These are phyloP conservation scores for Naganishia cerealis DNA, from an alignment of 1,284 basidiomycete genomes.

Conservation along the genomic window DNA sequence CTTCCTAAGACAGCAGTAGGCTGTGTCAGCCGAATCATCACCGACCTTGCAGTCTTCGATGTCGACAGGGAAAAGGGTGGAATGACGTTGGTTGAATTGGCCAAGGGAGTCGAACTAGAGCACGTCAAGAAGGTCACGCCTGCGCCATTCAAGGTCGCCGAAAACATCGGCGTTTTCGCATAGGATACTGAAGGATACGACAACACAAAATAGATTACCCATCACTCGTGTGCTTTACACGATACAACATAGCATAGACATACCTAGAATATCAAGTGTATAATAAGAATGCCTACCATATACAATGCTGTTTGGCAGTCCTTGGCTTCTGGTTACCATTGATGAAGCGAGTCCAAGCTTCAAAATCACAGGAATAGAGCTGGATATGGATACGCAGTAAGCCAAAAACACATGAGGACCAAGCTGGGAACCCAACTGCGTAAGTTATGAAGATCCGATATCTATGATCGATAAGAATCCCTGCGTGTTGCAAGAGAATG, in stretches of 20 bases:
- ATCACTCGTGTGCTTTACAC: background rate
- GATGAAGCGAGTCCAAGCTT: no score
- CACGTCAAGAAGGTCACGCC: slow-evolving; percentile 83
- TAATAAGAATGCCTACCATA: background rate
- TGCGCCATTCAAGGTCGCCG: slow-evolving; percentile 65
- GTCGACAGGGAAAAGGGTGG: slow-evolving; percentile 72
- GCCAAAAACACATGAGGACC: no score
- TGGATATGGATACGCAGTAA: no score
- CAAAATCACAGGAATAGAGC: no score
- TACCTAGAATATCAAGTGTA: background rate
- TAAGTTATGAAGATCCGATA: no score
- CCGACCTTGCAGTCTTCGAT: slow-evolving; percentile 84
- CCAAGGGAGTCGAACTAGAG: slow-evolving; percentile 76
- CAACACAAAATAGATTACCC: background rate
- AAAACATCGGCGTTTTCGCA: slow-evolving; percentile 43
- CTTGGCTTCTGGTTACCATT: background rate
- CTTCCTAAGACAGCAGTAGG: slow-evolving; percentile 84
- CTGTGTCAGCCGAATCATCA: slow-evolving; percentile 85
- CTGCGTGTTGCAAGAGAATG: no score
- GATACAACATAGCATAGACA: slow-evolving; percentile 5
- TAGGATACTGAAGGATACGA: background rate
- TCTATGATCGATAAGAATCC: no score
- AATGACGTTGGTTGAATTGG: slow-evolving; percentile 76
- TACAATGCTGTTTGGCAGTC: background rate
- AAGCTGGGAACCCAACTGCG: no score